Evolutionary conservation across 2,329 filamentous ascomycete species (phyloP).

Genomic region (Trichophyton benhamiae): DNA sequence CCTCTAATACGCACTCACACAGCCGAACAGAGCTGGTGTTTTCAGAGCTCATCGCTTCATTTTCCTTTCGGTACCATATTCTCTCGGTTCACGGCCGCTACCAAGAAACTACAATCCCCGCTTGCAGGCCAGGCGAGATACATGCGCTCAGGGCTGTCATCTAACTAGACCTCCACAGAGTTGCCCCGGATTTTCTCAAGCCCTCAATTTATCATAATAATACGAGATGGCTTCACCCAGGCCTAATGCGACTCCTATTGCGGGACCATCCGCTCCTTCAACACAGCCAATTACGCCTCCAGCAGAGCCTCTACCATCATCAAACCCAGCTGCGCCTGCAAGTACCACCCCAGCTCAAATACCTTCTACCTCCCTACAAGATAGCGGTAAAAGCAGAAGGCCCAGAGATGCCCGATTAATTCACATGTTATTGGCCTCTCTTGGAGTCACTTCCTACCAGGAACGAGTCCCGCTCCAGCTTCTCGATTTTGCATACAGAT

Average conservation of each 20-base stretch:
- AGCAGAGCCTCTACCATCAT: slow-evolving; percentile 14
- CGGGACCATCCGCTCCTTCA: slow-evolving; percentile 20
- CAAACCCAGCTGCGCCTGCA: slow-evolving; percentile 11
- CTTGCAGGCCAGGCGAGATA: neutral
- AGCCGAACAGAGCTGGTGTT: neutral
- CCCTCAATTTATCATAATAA: neutral
- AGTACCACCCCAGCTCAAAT: slow-evolving; percentile 23
- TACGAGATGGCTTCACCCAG: slow-evolving; percentile 10
- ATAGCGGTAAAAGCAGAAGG: slow-evolving; percentile 35
- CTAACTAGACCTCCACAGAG: neutral
- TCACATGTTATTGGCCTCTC: slow-evolving; percentile 39
- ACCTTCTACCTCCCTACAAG: slow-evolving; percentile 34
- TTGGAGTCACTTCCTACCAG: slow-evolving; percentile 40
- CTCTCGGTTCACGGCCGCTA: neutral
- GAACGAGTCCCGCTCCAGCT: slow-evolving; percentile 42
- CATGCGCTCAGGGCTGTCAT: neutral
- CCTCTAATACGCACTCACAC: neutral
- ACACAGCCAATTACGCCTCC: slow-evolving; percentile 32
- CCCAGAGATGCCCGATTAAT: slow-evolving; percentile 40
- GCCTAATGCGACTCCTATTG: slow-evolving; percentile 2
- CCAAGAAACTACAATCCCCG: neutral
- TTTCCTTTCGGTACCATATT: neutral
- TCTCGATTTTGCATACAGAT: slow-evolving; percentile 42
- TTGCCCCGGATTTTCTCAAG: too few species aligned
- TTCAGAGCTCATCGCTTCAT: neutral